Evolutionary conservation across 345 rosid species (phyloP), one percentile per base, ranked within the genome.

Genomic region (Lepidium didymum): DNA sequence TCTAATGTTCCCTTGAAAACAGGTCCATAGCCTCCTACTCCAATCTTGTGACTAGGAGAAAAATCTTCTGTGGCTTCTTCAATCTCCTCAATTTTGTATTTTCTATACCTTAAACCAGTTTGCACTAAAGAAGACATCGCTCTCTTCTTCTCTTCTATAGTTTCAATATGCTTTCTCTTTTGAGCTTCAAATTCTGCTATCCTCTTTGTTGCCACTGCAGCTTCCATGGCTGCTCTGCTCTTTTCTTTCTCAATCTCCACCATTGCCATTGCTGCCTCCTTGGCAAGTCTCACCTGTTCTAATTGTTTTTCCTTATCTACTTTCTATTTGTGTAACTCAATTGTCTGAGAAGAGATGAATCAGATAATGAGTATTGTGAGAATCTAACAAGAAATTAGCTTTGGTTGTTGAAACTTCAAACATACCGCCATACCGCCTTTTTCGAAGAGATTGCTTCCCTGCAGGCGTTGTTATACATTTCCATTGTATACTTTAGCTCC

Each of bases 1-100:
- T 90, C 91, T 55, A 93, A 67, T 33, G 62, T 46, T 44, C 87
- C 72, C 55, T 58, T 78, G 80, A 80, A 93, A 15, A 90, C 98
- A 16, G 98, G 97, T 10, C 96, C 96, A 52, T 93, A 93, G 25
- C 98, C 98, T 45, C 98, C 97, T 85, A 90, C 98, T 31, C 98
- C 98, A 10, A 93, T 79, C 81, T 88, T 90, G 37, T 74, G 88
- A 18, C 81, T 66, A 3, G 42, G 65, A 0, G 86, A 15, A 47
- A 93, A 88, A 52, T 77, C 52, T 3, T 86, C 77, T 1, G 97
- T 83, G 65, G 96, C 96, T 47, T 36, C 57, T 81, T 90, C 96
- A 29, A 93, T 87, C 80, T 93, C 97, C 68, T 87, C 87, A 33
- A 90, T 88, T 4, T 70, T 16, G 75, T 90, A 93, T 64, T 70